Percentiles rank a stretch among this genome's conserved stretches.
Conservation (phyloP, 345 rosid species). For the Gossypium mustelinum region DNA sequence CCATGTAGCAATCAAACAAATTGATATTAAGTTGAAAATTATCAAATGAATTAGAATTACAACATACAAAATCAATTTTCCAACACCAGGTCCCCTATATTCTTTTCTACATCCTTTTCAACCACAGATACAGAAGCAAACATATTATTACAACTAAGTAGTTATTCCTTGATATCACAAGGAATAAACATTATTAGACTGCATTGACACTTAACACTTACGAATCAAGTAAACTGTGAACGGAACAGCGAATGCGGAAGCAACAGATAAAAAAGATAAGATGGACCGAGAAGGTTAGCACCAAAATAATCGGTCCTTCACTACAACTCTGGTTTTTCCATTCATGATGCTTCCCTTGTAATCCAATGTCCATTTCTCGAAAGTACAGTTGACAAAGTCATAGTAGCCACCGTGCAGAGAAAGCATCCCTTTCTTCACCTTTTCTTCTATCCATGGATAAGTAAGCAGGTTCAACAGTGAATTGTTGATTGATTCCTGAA, state of each 20-base stretch:
- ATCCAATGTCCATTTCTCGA: slow-evolving; percentile 96
- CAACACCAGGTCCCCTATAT: background rate
- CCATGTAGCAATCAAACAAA: too few relatives aligned
- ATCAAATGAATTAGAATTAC: too few relatives aligned
- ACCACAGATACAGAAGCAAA: slow-evolving; percentile 1
- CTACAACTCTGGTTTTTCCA: slow-evolving; percentile 33
- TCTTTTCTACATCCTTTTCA: background rate
- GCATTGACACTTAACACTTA: background rate
- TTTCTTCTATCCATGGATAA: slow-evolving; percentile 96
- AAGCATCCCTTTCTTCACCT: slow-evolving; percentile 49
- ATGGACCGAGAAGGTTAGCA: slow-evolving; percentile 25
- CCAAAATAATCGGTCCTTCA: slow-evolving; percentile 63
- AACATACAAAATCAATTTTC: background rate
- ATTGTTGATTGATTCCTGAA: slow-evolving; percentile 68
- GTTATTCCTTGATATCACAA: slow-evolving; percentile 10
- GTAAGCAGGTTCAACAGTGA: slow-evolving; percentile 71
- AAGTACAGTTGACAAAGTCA: slow-evolving; percentile 69
- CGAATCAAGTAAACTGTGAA: slow-evolving; percentile 12
- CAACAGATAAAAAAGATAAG: background rate
- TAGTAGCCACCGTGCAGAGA: slow-evolving; percentile 91
- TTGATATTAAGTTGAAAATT: background rate
- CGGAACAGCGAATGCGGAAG: background rate
- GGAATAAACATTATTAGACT: slow-evolving; percentile 19
- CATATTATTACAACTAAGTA: background rate
- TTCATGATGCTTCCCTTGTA: slow-evolving; percentile 41